Conservation (phyloP, 495 filamentous ascomycete species). For the Talaromyces nanjingensis region DNA sequence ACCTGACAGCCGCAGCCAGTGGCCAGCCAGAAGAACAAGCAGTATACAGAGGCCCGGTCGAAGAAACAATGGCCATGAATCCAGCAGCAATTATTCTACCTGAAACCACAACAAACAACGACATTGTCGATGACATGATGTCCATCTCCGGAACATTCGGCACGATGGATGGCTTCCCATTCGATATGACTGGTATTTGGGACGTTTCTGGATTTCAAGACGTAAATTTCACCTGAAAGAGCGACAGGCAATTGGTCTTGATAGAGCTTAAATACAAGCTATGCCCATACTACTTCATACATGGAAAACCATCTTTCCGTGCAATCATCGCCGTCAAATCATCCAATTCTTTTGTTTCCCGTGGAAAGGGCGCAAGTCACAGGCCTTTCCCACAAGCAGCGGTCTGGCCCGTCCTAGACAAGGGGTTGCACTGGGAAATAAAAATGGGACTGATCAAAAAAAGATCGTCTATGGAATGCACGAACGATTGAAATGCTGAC, state of each 20-base stretch:
- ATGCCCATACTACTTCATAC: background rate
- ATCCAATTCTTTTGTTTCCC: background rate
- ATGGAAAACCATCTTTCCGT: background rate
- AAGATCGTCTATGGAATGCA: background rate
- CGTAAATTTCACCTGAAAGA: constrained; percentile 29
- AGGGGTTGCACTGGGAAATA: background rate
- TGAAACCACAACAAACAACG: constrained; percentile 43
- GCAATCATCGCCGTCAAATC: background rate
- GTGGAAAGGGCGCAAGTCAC: background rate
- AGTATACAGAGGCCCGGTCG: background rate
- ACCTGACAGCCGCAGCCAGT: constrained; percentile 5
- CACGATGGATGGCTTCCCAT: constrained; percentile 44
- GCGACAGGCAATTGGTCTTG: background rate
- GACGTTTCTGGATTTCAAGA: constrained; percentile 44
- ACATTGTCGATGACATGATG: constrained; percentile 48
- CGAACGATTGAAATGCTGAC: background rate
- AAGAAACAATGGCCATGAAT: constrained; percentile 6
- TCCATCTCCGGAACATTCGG: constrained; percentile 43
- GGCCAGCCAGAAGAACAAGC: constrained; percentile 10
- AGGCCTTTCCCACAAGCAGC: background rate
- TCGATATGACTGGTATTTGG: constrained; percentile 47
- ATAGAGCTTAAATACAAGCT: background rate
- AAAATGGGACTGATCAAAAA: background rate
- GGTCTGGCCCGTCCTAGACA: background rate
- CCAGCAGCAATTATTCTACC: constrained; percentile 35